Base-by-base conservation (phyloP, 2,329 filamentous ascomycete species). In the Colletotrichum sp. region DNA sequence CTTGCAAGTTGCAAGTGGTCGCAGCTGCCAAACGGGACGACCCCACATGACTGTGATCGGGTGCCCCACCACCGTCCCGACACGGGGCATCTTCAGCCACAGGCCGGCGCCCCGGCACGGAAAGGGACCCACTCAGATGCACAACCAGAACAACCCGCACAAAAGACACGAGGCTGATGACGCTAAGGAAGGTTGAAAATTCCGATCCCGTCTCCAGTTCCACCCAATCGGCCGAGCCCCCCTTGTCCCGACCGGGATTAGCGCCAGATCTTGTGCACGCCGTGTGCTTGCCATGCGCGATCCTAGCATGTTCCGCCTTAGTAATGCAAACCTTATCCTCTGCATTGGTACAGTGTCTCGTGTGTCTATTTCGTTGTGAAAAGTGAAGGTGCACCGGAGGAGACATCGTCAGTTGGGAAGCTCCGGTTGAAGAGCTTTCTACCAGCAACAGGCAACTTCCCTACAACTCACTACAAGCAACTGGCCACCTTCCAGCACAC, bases 291-390 rank as follows among this genome's bases (percentile, higher is more conserved):
- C 67, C 71, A 74, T 64, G 66, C 66, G 32, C 57, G 32, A 73
- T 65, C 32, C 74, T 55, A 27, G 70, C 22, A 62, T 76, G 74
- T 25, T 52, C n/a, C 69, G 64, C 73, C 74, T 76, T 76, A 69
- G 70, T 73, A 76, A 76, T 76, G 74, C 74, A 76, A 76, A 76
- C 74, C 74, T 76, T 76, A 74, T 76, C 74, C 74, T 65, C 49
- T 73, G 70, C 74, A 73, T 76, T 69, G 74, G 74, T 55, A 73
- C 74, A 69, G 34, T 73, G 63, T 67, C 32, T 55, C 57, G 55
- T 63, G 55, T 67, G 59, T 19, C 25, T 55, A 16, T 25, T 32
- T 27, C 66, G 8, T 25, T 55, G 59, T 59, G 16, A 36, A 36
- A 49, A 22, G 2, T 39, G 59, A n/a, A 61, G 13, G 29, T 16